Evolutionary conservation across 148 eudicot species (phyloP).

Genomic region (Rhododendron ferrugineum): DNA sequence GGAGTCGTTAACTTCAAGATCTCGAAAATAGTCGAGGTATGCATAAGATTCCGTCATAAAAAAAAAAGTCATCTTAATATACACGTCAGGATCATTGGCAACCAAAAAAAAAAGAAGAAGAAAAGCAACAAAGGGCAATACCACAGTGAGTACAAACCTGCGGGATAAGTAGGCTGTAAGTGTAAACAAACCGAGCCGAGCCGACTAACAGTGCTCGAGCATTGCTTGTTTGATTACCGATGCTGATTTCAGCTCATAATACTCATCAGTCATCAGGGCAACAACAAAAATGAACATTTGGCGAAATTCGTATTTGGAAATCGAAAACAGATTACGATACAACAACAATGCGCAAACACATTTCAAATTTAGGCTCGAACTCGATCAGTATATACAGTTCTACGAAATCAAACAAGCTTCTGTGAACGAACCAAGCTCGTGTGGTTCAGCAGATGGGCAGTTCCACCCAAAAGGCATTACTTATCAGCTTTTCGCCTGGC

Average conservation of each 20-base stretch:
- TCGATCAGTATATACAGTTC: neutral
- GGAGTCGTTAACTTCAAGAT: no score
- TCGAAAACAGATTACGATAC: neutral
- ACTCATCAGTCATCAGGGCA: neutral
- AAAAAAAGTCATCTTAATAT: no score
- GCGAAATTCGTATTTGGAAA: neutral
- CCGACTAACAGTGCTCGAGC: neutral
- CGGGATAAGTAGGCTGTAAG: no score
- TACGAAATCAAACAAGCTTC: neutral
- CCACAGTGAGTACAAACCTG: no score
- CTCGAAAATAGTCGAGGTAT: no score
- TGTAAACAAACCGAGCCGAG: neutral
- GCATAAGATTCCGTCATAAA: no score
- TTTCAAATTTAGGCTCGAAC: neutral
- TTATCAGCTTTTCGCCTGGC: neutral
- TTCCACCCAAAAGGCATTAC: neutral
- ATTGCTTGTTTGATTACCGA: neutral
- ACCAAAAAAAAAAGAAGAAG: no score
- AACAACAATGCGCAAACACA: neutral
- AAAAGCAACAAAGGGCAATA: no score
- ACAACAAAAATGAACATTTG: neutral
- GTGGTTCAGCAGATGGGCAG: neutral
- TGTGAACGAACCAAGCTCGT: neutral
- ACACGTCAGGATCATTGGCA: no score
- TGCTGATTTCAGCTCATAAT: neutral